Evolutionary conservation across 371 early-diverging fungal genomes (phyloP), one percentile per base, ranked within the genome.

Genomic region (Dinochytrium kinnereticum): DNA sequence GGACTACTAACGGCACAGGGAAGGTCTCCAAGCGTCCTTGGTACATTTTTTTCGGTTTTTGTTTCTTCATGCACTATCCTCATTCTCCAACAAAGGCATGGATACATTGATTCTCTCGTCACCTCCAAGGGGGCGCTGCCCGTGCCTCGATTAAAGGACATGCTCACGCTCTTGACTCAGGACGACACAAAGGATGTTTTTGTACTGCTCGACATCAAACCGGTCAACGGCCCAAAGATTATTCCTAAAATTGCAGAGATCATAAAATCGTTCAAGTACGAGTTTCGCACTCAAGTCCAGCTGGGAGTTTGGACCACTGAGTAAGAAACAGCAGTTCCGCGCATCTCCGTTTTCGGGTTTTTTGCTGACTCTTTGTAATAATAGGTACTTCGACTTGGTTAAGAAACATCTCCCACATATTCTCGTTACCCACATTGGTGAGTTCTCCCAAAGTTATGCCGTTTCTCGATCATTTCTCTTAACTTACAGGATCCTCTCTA

Each of bases 231-330:
- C 36, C 34, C 36, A 30, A 61, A 33, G 34, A 37, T 61, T 13
- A 26, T 61, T 31, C 26, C 61, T 26, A 61, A 33, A 24, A 37
- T 61, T 15, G 28, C 61, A 3, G 61, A 61, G 61, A 34, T 61
- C 61, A 61, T 61, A 30, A 61, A 61, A 24, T 61, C 61, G 34
- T 61, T 61, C 61, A 61, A 61, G 61, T 61, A 61, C 61, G 61
- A 61, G 36, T 61, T 61, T 36, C 7, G 61, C 7, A 61, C 61
- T 5, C 61, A 61, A 36, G 61, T 61, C 15, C 61, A 61, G 61
- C 13, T 61, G 7, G 61, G 61, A 17, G 61, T 61, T 34, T 61
- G 61, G 61, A 61, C 61, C 24, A 7, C 61, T 15, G 61, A 31
- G 61, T 61, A 13, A 55, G 10, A 24, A 7, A 21, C 28, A 7